phyloP scores from a whole-genome alignment of 768 basidiomycete species.

The Russula virescens region DNA sequence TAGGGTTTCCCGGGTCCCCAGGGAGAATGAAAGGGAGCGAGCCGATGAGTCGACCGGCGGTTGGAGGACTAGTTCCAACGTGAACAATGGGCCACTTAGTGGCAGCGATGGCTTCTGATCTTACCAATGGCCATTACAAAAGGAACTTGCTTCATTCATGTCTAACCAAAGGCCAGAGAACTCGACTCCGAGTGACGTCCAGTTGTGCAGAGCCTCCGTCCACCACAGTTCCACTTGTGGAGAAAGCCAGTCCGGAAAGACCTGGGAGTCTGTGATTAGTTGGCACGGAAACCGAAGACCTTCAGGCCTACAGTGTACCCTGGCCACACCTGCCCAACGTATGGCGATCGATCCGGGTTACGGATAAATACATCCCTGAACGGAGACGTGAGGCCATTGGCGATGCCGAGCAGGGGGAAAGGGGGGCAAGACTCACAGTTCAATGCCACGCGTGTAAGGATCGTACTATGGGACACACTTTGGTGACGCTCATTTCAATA shows the following conservation, averaged over 20 bases:
- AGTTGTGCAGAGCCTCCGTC: constrained; percentile 54
- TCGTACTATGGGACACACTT: constrained; percentile 44
- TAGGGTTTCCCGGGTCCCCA: constrained; percentile 46
- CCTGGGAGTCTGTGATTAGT: constrained; percentile 30
- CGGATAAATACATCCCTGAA: constrained; percentile 63
- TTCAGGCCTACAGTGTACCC: constrained; percentile 51
- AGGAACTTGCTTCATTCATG: constrained; percentile 64
- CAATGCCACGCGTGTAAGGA: constrained; percentile 57
- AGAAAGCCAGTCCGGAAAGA: constrained; percentile 59
- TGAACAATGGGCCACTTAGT: neutral
- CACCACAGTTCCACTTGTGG: constrained; percentile 50
- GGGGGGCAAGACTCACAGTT: constrained; percentile 38
- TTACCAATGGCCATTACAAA: constrained; percentile 47
- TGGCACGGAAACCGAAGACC: neutral
- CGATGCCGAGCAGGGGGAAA: neutral
- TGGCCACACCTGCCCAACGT: constrained; percentile 74
- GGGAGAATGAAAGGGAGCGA: constrained; percentile 51
- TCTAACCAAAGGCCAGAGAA: constrained; percentile 65
- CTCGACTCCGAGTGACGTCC: constrained; percentile 47
- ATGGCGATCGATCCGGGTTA: constrained; percentile 68
- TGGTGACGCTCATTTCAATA: neutral
- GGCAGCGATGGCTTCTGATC: neutral
- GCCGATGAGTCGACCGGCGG: constrained; percentile 50
- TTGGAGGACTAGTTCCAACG: constrained; percentile 43
- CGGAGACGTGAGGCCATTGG: neutral